Base-by-base conservation (phyloP, 2,329 filamentous ascomycete species). In the Colletotrichum cuscutae region DNA sequence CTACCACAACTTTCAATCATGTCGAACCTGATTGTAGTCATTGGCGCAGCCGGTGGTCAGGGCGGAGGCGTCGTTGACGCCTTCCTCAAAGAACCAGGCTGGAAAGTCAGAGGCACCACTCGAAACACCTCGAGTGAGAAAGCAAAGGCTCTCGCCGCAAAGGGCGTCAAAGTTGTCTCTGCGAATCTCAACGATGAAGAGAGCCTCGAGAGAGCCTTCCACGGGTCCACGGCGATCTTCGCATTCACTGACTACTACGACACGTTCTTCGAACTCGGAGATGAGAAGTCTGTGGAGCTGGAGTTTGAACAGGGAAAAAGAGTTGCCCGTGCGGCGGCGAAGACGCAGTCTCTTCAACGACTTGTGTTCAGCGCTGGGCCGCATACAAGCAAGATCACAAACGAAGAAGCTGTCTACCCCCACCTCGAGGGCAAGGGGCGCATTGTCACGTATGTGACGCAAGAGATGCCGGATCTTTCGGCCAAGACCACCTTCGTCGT, bases 141-240 rank as follows among this genome's bases (percentile, higher is more conserved):
- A 37, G 77, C 79, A 64, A 80, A 80, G 59, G 70, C 70, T 0
- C 75, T 82, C 26, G 49, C 72, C 1, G 64, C 71, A 4, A 73
- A 77, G 3, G 79, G 77, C 3, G 78, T 80, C 6, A 77, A 82
- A n/a, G 74, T 82, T 5, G 75, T 81, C 24, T 76, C 78, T 68
- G 80, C 79, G 2, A 82, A 88, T 35, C 77, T 87, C 49, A 81
- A 85, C 70, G 83, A 87, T 58, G 76, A 80, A 2, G 74, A 76
- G 4, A 81, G 80, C 15, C 80, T 89, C 52, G 77, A 80, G 61
- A 53, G 75, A 0, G 85, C 83, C 0, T 87, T 88, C 68, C 28
- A 52, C 5, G 58, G 49, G 19, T 32, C 53, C 8, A 37, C 57
- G 46, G 58, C 65, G 1, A 56, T 68, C 32, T 68, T 62, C 32